A percentile compares a stretch with the other conserved stretches of the same genome.
Evolutionary conservation across 1,139 yeast genomes (phyloP).

Genomic region (Wickerhamiella pararugosa): DNA sequence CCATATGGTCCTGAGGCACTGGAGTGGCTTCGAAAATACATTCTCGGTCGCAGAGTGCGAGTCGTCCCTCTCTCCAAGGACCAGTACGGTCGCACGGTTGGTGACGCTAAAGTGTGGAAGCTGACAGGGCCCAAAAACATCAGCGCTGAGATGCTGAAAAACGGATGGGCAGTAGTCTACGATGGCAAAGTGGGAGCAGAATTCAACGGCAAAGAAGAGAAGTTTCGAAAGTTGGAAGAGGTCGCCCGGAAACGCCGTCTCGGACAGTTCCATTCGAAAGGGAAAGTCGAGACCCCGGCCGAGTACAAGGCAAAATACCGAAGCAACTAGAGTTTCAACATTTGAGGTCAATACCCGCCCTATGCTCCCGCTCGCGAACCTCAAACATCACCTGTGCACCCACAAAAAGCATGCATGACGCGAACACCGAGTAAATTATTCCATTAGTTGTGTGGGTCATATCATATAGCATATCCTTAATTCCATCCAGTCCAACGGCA

Average conservation of each 20-base stretch:
- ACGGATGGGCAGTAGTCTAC: conserved; percentile 77
- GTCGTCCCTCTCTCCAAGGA: conserved; percentile 70
- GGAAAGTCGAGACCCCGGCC: conserved; percentile 60
- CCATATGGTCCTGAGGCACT: conserved; percentile 78
- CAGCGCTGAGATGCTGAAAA: conserved; percentile 69
- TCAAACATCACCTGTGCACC: conserved; percentile 94
- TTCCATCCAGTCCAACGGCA: conserved; percentile 83
- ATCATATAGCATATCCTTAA: conserved; percentile 44
- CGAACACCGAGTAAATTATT: conserved; percentile 41
- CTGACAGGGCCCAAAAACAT: conserved; percentile 65
- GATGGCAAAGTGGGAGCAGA: conserved; percentile 74
- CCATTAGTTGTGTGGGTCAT: conserved; percentile 64
- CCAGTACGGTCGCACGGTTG: conserved; percentile 82
- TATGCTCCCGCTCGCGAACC: conserved; percentile 66
- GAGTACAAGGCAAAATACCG: conserved; percentile 37
- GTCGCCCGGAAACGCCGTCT: conserved; percentile 38
- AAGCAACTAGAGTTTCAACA: conserved; percentile 33
- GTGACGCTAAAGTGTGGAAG: conserved; percentile 60
- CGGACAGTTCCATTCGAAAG: conserved; percentile 55
- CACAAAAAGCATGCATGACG: conserved; percentile 58
- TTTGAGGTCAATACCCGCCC: conserved; percentile 67
- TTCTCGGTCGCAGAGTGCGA: conserved; percentile 52
- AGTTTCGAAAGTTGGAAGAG: conserved; percentile 44
- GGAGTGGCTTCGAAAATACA: conserved; percentile 49
- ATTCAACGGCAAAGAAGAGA: conserved; percentile 58